phyloP scores from a whole-genome alignment of 371 early-diverging fungal genomes.

The Mortierella sp. region DNA sequence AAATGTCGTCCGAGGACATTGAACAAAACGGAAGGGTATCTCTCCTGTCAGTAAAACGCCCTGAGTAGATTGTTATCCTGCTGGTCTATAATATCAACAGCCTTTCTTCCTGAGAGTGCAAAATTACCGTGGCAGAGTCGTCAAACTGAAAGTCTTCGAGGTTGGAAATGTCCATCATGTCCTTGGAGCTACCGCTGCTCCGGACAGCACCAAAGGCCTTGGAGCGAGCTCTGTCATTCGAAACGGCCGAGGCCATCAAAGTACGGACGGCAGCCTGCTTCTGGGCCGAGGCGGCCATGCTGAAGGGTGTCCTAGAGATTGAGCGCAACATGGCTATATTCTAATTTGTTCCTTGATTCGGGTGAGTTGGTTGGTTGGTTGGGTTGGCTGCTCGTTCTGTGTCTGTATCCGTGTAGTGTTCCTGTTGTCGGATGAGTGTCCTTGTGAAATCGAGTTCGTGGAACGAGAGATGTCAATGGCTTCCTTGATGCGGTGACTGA shows the following conservation, averaged over 20 bases:
- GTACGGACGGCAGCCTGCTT: conserved; percentile 41
- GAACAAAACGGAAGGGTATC: not conserved
- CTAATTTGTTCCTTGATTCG: conserved; percentile 3
- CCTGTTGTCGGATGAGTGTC: not conserved
- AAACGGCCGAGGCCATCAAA: conserved; percentile 39
- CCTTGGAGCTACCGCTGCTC: conserved; percentile 55
- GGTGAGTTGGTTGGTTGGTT: conserved; percentile 43
- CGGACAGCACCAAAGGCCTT: conserved; percentile 49
- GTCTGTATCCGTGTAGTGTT: not conserved
- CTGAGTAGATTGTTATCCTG: not conserved
- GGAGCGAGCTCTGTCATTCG: conserved; percentile 49
- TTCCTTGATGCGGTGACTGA: not conserved
- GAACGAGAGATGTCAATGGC: not conserved
- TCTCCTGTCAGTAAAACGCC: not conserved
- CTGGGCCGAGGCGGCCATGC: conserved; percentile 18
- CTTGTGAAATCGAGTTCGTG: not conserved
- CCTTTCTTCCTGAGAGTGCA: not conserved
- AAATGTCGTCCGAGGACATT: not conserved
- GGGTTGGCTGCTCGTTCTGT: not conserved
- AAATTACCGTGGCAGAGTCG: conserved; percentile 66
- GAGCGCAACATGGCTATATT: conserved; percentile 39
- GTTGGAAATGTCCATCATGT: conserved; percentile 65
- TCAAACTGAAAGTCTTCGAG: conserved; percentile 73
- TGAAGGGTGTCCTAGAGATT: conserved; percentile 42
- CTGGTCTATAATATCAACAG: not conserved